Evolutionary conservation across 208 protist genomes (phyloP).

Genomic region (Acanthamoeba divionensis): DNA sequence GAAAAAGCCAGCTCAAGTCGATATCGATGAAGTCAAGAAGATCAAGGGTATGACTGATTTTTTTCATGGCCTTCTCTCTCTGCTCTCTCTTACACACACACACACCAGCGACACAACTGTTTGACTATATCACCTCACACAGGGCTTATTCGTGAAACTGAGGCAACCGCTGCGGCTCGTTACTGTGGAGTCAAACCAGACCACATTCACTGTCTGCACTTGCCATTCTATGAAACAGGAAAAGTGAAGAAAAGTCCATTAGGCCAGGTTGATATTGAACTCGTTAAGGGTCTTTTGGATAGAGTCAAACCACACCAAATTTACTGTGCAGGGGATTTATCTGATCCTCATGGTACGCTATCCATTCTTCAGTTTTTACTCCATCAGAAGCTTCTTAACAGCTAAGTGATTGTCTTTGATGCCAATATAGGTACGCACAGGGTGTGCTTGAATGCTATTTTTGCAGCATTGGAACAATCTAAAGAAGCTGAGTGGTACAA

Average conservation of each 20-base stretch:
- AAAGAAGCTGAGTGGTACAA: conserved; percentile 55
- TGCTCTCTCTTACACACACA: too few relatives aligned
- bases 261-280: conserved; percentile 68
- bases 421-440: too few relatives aligned
- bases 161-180: conserved; percentile 55
- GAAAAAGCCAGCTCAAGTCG: conserved; percentile 59
- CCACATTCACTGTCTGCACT: conserved; percentile 72
- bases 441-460: not conserved
- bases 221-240: conserved; percentile 81
- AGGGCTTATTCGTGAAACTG: conserved; percentile 68
- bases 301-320: conserved; percentile 69
- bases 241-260: conserved; percentile 76
- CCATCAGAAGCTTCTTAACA: too few relatives aligned
- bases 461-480: not conserved
- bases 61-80: too few relatives aligned
- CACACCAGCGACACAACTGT: too few relatives aligned
- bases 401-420: too few relatives aligned
- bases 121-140: too few relatives aligned
- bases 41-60: too few relatives aligned
- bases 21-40: conserved; percentile 59
- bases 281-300: conserved; percentile 72
- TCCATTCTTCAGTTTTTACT: too few relatives aligned
- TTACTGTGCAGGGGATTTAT: conserved; percentile 71
- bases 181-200: conserved; percentile 55
- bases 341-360: conserved; percentile 81